Base-by-base conservation (phyloP, 2,329 filamentous ascomycete species). In the Neodidymelliopsis sp. region DNA sequence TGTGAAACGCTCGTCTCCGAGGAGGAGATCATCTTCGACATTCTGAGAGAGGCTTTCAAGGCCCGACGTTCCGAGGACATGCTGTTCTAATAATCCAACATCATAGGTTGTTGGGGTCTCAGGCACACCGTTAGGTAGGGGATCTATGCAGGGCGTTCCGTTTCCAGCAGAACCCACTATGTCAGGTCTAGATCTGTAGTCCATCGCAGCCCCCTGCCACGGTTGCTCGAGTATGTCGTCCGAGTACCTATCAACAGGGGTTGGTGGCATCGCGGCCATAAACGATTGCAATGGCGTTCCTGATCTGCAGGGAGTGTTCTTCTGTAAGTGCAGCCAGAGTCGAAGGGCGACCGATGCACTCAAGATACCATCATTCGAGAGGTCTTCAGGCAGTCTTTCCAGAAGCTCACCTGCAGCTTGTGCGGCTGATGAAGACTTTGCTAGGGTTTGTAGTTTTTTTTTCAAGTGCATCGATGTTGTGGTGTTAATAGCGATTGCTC, bases 261-360 rank as follows among this genome's bases (percentile, higher is more conserved):
- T 15, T 6, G 5, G 7, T 5, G 19, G n/a, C 9, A 19, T 15
- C 16, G 39, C 7, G 23, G 20, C 18, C n/a, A 53, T 48, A 19
- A 63, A 57, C n/a, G 49, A 31, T 23, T 44, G 50, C 7, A 60
- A 23, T 20, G 23, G 15, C 3, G 25, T 38, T 4, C 33, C 13
- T 36, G 50, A 10, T 27, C 53, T 62, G 12, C 36, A 48, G 12
- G 46, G 16, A 2, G 51, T 45, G 12, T 23, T 35, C 33, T 34
- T 60, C 22, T 61, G 61, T 15, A 49, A 30, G 9, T 59, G 39
- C 13, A 53, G 37, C 61, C 61, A 64, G 9, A 60, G 39, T 18
- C 35, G 49, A 34, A 42, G 30, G 11, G 42, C 24, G 6, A 50
- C 16, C 9, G 42, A 16, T 5, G 46, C 22, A 13, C 16, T 18